These are phyloP conservation scores for Globisporangium polare DNA, from an alignment of 352 stramenopile genomes.

Conservation along the genomic window DNA sequence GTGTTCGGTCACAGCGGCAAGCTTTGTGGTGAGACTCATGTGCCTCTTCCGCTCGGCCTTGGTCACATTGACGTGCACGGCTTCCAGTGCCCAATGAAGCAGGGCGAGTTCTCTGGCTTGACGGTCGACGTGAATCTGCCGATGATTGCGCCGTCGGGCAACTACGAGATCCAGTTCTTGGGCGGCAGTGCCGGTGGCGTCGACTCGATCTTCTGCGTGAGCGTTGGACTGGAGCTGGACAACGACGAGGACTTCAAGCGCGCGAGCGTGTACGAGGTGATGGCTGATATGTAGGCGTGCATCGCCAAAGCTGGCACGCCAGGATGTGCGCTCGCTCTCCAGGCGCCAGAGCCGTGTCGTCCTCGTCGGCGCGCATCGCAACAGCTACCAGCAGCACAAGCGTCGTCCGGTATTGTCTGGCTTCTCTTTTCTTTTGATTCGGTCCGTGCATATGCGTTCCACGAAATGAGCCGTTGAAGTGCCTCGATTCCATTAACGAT, in stretches of 20 bases:
- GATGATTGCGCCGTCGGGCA: slow-evolving; percentile 67
- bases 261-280: slow-evolving; percentile 67
- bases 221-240: slow-evolving; percentile 69
- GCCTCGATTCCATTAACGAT: slow-evolving; percentile 3
- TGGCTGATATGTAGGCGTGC: slow-evolving; percentile 56
- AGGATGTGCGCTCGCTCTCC: neutral
- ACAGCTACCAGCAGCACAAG: neutral
- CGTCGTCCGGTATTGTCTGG: neutral
- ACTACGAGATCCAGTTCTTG: slow-evolving; percentile 80
- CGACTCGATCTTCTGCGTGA: slow-evolving; percentile 72
- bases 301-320: neutral
- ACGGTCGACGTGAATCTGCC: slow-evolving; percentile 83
- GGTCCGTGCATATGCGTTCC: neutral
- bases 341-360: neutral
- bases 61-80: slow-evolving; percentile 85
- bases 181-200: slow-evolving; percentile 37
- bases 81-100: slow-evolving; percentile 65
- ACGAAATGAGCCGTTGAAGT: neutral
- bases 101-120: slow-evolving; percentile 59
- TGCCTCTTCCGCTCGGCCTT: slow-evolving; percentile 75
- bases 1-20: slow-evolving; percentile 72
- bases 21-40: slow-evolving; percentile 74
- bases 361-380: neutral
- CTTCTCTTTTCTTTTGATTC: slow-evolving; percentile 4
- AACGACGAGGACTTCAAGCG: slow-evolving; percentile 23